Conservation (phyloP, 345 rosid species). For the Lepidium aucheri region DNA sequence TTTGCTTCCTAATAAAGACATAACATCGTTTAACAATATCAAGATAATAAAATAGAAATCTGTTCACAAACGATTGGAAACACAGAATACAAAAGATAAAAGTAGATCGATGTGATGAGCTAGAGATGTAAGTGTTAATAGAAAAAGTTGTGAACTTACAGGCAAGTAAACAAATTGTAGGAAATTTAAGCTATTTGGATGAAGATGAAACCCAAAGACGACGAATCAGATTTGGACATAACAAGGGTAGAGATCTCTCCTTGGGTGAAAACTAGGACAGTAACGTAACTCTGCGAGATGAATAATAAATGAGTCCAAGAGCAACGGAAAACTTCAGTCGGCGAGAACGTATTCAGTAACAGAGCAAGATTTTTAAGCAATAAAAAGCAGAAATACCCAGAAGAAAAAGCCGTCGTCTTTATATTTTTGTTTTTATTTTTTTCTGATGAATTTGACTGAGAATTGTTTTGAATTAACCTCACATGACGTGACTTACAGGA, state of each 20-base stretch:
- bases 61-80: not conserved
- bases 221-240: slow-evolving; percentile 11
- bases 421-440: not conserved
- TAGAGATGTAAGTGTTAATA: not conserved
- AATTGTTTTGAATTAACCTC: not conserved
- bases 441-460: slow-evolving; percentile 7
- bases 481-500: slow-evolving; percentile 17
- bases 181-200: not conserved
- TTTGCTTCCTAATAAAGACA: not conserved
- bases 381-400: slow-evolving; percentile 8
- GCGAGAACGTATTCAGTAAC: not conserved
- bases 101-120: slow-evolving; percentile 1
- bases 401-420: slow-evolving; percentile 17
- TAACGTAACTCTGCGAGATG: not conserved
- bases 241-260: not conserved
- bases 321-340: not conserved
- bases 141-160: not conserved
- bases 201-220: slow-evolving; percentile 7
- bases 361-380: too few species aligned
- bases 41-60: not conserved
- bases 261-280: slow-evolving; percentile 2
- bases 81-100: not conserved
- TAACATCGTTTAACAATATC: not conserved
- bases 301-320: not conserved
- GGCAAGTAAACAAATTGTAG: not conserved